Base-by-base conservation (phyloP, 2,329 filamentous ascomycete genomes). In the Nakataea oryzae region DNA sequence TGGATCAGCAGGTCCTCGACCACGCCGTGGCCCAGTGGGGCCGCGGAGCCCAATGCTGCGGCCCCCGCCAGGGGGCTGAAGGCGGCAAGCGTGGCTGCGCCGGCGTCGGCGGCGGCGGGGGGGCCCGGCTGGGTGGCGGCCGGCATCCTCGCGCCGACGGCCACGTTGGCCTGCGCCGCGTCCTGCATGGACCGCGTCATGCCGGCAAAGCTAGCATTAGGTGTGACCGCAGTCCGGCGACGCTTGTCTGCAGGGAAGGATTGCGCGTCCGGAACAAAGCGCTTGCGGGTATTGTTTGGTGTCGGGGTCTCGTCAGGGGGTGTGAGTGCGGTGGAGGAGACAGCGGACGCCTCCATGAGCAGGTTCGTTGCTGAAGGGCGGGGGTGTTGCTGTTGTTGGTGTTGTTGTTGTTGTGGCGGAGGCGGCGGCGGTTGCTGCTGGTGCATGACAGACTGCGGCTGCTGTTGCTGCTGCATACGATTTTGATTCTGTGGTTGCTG, bases 291-390 rank as follows among this genome's bases (percentile, higher is more conserved):
- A 54, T 75, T 75, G 50, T 75, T 75, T 1, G 74, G 73, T 0
- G 74, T 66, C 26, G n/a, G 50, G 50, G 54, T 75, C 65, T 85
- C 83, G 58, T 85, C 82, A 2, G 82, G 81, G 0, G 82, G 82
- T 1, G 83, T 85, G 30, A 84, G 74, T 1, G 79, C 81, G 54
- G 73, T 79, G 3, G 74, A 73, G 41, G 75, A 75, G 28, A 71
- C 68, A 62, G 76, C 70, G 14, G 76, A 73, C 3, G 74, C 67
- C 54, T 75, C 75, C 13, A 29, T 26, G 21, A 30, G 57, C 30
- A 30, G 17, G 29, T 29, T 61, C 1, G 29, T 28, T 14, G 59
- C 50, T 28, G 59, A 14, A 21, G 57, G 54, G 47, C 28, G 17
- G 27, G 21, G 50, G 6, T 55, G 59, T 24, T 34, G 41, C 28